phyloP scores from a whole-genome alignment of 306 rosid species.

The Vigna reflexopilosa region DNA sequence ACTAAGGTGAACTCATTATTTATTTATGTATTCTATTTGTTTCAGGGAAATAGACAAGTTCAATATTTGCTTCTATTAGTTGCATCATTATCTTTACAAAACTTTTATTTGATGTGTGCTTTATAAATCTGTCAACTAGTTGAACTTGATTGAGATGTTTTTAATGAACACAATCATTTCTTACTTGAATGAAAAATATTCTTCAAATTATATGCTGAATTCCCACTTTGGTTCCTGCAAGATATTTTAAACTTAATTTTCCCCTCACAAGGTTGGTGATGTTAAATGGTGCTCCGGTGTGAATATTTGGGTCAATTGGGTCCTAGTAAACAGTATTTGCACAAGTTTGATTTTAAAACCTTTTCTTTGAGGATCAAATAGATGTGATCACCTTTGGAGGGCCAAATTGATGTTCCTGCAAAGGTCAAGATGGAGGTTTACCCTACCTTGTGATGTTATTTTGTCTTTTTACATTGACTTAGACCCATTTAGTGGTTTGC shows the following conservation, averaged over 20 bases:
- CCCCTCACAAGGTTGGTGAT: slow-evolving; percentile 10
- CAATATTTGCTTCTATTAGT: slow-evolving; percentile 33
- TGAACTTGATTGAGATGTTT: neutral
- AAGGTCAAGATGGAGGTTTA: slow-evolving; percentile 27
- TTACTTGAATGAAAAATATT: slow-evolving; percentile 29
- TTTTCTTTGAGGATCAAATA: slow-evolving; percentile 2
- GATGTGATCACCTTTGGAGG: neutral
- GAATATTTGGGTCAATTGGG: slow-evolving; percentile 23
- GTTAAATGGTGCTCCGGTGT: slow-evolving; percentile 4
- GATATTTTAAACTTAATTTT: neutral
- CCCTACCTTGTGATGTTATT: slow-evolving; percentile 7
- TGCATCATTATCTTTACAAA: slow-evolving; percentile 5
- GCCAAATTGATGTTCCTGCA: neutral
- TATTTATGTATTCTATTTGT: slow-evolving; percentile 11
- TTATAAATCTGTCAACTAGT: slow-evolving; percentile 24
- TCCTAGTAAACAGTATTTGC: slow-evolving; percentile 8
- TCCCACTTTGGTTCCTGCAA: slow-evolving; percentile 6
- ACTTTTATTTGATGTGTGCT: neutral
- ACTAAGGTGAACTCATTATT: slow-evolving; percentile 66
- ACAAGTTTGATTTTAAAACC: slow-evolving; percentile 5
- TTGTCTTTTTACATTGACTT: slow-evolving; percentile 5
- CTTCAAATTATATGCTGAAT: slow-evolving; percentile 7
- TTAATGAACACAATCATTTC: slow-evolving; percentile 20
- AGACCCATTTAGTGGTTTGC: slow-evolving; percentile 11
- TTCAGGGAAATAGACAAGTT: neutral